Evolutionary conservation across 176 grass and related monocot genomes (phyloP), one percentile per base, ranked within the genome.

Genomic region (Bothriochloa decipiens): DNA sequence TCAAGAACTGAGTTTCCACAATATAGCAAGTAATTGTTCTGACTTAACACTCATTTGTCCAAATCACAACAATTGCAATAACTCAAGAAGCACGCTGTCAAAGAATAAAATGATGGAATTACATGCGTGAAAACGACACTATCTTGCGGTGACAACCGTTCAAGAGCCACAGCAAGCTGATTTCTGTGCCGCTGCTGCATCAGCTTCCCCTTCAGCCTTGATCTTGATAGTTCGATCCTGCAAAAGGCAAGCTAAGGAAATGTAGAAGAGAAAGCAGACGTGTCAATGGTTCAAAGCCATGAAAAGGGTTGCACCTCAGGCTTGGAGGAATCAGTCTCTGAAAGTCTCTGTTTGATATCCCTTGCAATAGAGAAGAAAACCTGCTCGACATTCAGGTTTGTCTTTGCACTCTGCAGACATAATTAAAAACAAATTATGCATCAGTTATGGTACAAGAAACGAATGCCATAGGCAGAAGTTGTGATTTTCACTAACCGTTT

Each of bases 361-460:
- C 86, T 89, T 62, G 83, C 89, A 58, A 94, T 89, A 22, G 92
- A 94, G 84, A 94, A 87, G 83, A 94, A 94, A 80, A 94, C 92
- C 80, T 94, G 83, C 66, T 94, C 92, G 16, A 94, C 92, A 66
- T 94, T 94, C 50, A 94, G 84, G 83, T 94, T 94, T 77, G 92
- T 94, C 89, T 94, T 94, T 43, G 89, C 92, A 87, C 92, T 94
- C 92, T 91, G 86, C 71, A 58, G 52, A 35, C 39, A n/a, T n/a
- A 36, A 17, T 25, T 43, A 81, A 29, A 23, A 28, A 23, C 65
- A 53, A 74, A 16, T n/a, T 28, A 85, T 36, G 36, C 3, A 85
- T 28, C 41, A 17, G 12, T 27, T 72, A 55, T 62, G 39, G 3
- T 8, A 50, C 39, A 63, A 16, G 13, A 22, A 78, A 86, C 23